These are phyloP conservation scores for Oldenlandia corymbosa DNA, from an alignment of 257 asterid genomes.

Conservation along the genomic window DNA sequence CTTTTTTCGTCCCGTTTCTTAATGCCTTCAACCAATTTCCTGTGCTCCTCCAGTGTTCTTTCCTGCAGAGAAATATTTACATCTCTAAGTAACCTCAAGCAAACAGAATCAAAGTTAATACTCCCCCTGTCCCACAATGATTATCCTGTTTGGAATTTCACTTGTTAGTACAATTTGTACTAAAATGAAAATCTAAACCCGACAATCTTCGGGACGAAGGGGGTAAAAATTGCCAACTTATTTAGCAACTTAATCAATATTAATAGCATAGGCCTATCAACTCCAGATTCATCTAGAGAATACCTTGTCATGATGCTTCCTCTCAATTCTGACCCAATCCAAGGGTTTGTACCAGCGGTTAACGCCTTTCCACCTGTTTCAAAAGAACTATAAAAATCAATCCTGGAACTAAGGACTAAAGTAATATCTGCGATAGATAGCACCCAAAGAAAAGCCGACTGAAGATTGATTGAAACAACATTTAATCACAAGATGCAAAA, in stretches of 20 bases:
- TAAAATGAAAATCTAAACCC: too few species aligned
- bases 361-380: too few species aligned
- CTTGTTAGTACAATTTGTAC: too few species aligned
- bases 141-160: too few species aligned
- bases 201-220: too few species aligned
- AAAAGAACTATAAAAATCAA: too few species aligned
- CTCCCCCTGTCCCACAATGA: too few species aligned
- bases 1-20: slow-evolving; percentile 60
- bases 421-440: too few species aligned
- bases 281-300: not conserved
- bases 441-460: not conserved
- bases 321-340: slow-evolving; percentile 69
- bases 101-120: too few species aligned
- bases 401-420: too few species aligned
- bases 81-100: not conserved
- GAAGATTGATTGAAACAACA: not conserved
- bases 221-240: not conserved
- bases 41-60: slow-evolving; percentile 59
- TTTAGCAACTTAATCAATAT: not conserved
- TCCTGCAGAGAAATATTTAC: slow-evolving; percentile 39
- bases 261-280: not conserved
- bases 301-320: slow-evolving; percentile 86
- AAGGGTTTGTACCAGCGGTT: slow-evolving; percentile 50
- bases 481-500: not conserved
- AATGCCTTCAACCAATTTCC: slow-evolving; percentile 52